Evolutionary conservation across 148 eudicot species (phyloP).

Genomic region (Selenicereus undatus): DNA sequence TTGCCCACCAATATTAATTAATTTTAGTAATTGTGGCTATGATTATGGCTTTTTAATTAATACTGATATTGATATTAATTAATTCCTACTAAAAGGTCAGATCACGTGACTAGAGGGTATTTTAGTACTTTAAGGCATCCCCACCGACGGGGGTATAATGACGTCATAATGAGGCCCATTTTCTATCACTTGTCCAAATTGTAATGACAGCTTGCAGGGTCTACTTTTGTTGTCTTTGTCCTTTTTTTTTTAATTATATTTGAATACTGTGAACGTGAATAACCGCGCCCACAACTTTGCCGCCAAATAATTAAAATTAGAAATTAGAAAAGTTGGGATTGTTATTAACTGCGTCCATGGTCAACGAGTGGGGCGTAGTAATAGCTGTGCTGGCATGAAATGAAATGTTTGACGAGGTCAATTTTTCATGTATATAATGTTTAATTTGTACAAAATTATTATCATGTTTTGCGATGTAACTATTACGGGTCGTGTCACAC

Average conservation of each 20-base stretch:
- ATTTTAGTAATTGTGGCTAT: not conserved
- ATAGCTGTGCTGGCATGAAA: not conserved
- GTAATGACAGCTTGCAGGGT: slow-evolving; percentile 16
- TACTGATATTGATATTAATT: no score
- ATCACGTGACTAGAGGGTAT: slow-evolving; percentile 27
- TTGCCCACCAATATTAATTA: not conserved
- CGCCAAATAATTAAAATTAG: slow-evolving; percentile 5
- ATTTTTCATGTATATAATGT: not conserved
- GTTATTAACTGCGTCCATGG: not conserved
- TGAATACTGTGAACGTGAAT: not conserved
- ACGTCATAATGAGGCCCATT: slow-evolving; percentile 10
- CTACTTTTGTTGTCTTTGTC: not conserved
- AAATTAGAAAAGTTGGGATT: not conserved
- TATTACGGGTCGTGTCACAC: not conserved
- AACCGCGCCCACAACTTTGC: slow-evolving; percentile 11
- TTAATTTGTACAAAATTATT: not conserved
- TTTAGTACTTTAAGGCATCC: not conserved
- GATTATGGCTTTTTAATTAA: not conserved
- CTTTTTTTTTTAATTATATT: not conserved
- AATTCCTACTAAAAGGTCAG: not conserved
- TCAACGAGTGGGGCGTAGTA: not conserved
- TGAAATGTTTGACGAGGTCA: slow-evolving; percentile 1
- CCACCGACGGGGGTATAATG: slow-evolving; percentile 23
- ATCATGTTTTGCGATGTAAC: not conserved
- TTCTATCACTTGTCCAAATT: slow-evolving; percentile 7